Base-by-base conservation (phyloP, 306 rosid species). In the Purshia tridentata region DNA sequence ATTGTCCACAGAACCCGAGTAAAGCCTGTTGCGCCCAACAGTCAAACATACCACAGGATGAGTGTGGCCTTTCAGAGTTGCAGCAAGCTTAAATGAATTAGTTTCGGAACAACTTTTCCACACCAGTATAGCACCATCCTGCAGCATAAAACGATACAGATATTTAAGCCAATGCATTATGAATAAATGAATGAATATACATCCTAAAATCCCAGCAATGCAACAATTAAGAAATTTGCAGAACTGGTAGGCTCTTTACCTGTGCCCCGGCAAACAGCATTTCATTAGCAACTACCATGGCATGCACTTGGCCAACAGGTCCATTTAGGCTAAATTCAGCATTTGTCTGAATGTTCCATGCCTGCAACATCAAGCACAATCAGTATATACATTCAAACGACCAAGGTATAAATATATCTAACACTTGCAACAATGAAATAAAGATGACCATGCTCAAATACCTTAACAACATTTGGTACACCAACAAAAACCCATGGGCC, bases 401-500 rank as follows among this genome's bases (percentile, higher is more conserved):
- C 20, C 18, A 15, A 29, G 4, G 15, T 3, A 9, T 6, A 29
- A 4, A 13, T 4, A 1, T 5, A 47, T 5, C 16, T 4, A 49
- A 29, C 12, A 48, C n/a, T 16, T 11, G 22, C 45, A 22, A 6
- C 13, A 14, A 41, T 8, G 48, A 40, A 60, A 57, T n/a, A 5
- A 8, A 23, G 63, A 77, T 15, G 59, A 54, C 65, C 41, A 56
- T 6, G n/a, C 2, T 39, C 23, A 65, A 59, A 45, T 78, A 81
- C 89, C 83, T 82, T 82, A 8, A 88, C 74, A 78, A 55, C 62
- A 77, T 86, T 86, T 0, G 15, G 72, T 29, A 65, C 6, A 40
- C 89, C 91, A 54, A 69, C 72, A 51, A 85, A 87, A 65, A 89
- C 73, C 88, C 88, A 89, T 12, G 75, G 67, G 1, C 87, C 88